phyloP scores from a whole-genome alignment of 2,329 filamentous ascomycete genomes.

The Diaporthe nobilis region DNA sequence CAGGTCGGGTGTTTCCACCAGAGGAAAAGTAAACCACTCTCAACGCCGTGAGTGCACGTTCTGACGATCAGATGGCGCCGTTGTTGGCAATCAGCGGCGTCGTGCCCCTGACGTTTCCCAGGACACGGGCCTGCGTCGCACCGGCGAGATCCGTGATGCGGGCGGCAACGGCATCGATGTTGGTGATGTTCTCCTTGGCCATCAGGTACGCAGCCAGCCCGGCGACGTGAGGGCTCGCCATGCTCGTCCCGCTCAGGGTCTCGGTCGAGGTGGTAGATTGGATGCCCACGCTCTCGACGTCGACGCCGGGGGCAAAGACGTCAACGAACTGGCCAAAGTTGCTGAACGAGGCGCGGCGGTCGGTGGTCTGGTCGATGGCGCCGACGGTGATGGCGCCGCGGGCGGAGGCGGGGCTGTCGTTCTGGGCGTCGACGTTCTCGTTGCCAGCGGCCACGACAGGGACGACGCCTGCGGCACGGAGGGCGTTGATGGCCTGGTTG shows the following conservation, averaged over 20 bases:
- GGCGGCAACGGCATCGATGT: conserved; percentile 59
- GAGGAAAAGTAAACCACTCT: background rate
- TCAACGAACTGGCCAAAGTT: conserved; percentile 70
- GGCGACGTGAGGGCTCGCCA: conserved; percentile 78
- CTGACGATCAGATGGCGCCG: conserved; percentile 49
- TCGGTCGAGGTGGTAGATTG: conserved; percentile 60
- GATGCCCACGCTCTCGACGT: conserved; percentile 68
- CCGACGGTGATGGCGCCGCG: conserved; percentile 72
- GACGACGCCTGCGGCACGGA: conserved; percentile 66
- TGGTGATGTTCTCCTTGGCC: conserved; percentile 64
- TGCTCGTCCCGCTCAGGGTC: conserved; percentile 69
- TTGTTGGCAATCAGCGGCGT: conserved; percentile 72
- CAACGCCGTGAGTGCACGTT: background rate
- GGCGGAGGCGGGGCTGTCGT: conserved; percentile 68
- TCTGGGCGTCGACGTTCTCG: conserved; percentile 65
- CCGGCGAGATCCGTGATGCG: conserved; percentile 68
- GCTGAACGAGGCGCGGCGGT: conserved; percentile 67
- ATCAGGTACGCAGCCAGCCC: conserved; percentile 79
- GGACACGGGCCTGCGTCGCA: conserved; percentile 60
- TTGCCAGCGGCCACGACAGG: conserved; percentile 74
- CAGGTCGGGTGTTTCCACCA: background rate
- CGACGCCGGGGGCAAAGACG: conserved; percentile 69
- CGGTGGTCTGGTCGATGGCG: conserved; percentile 67
- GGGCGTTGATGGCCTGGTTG: conserved; percentile 67
- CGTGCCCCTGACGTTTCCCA: conserved; percentile 59